phyloP scores from a whole-genome alignment of 2,329 filamentous ascomycete genomes.

The Albifimbria verrucaria region DNA sequence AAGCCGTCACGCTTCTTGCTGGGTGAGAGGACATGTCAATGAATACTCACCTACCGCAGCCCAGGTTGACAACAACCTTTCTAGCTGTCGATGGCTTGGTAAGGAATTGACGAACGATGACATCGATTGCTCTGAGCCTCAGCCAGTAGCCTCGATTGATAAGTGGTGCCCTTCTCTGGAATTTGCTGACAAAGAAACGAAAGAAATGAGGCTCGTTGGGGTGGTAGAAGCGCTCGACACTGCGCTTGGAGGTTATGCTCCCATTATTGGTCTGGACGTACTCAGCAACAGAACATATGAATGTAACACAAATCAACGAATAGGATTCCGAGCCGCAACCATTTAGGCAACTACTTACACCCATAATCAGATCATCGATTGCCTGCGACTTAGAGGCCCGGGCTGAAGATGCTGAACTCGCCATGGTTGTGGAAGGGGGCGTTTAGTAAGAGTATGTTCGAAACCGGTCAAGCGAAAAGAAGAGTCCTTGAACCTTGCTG shows the following conservation, averaged over 20 bases:
- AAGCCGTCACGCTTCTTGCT: too few species aligned
- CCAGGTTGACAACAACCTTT: constrained; percentile 79
- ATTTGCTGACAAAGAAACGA: constrained; percentile 81
- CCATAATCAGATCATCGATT: constrained; percentile 53
- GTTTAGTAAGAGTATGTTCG: too few species aligned
- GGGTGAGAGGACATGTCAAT: neutral
- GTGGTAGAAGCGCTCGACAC: constrained; percentile 86
- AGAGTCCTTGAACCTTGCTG: too few species aligned
- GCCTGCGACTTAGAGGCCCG: constrained; percentile 21
- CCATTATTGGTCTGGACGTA: constrained; percentile 73
- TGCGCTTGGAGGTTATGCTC: constrained; percentile 88
- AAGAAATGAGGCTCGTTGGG: constrained; percentile 77
- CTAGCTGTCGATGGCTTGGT: constrained; percentile 38
- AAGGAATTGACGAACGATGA: constrained; percentile 72
- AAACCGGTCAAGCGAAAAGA: too few species aligned
- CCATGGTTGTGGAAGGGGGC: constrained; percentile 3
- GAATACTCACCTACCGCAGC: constrained; percentile 78
- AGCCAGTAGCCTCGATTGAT: constrained; percentile 91
- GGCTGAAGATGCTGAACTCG: constrained; percentile 5
- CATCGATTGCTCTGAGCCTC: constrained; percentile 77
- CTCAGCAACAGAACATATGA: constrained; percentile 9
- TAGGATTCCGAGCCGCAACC: too few species aligned
- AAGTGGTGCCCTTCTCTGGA: constrained; percentile 76
- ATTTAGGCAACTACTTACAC: too few species aligned
- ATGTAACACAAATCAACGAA: too few species aligned